Base-by-base conservation (phyloP, 768 basidiomycete species). In the Podaxis pistillaris region DNA sequence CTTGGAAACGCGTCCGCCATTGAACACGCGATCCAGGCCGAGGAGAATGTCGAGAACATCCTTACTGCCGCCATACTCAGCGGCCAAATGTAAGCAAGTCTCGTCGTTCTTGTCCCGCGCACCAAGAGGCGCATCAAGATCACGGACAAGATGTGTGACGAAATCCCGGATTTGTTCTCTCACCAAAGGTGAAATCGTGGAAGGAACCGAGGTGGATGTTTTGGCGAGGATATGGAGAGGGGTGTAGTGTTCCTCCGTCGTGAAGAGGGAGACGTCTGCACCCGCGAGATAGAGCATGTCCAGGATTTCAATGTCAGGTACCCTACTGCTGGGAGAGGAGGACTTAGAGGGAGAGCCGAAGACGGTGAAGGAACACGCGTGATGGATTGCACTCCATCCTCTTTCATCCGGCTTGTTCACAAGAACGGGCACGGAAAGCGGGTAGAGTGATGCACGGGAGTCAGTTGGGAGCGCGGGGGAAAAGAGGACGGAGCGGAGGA, bases 71-170 rank as follows among this genome's bases (percentile, higher is more conserved):
- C 90, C 91, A 66, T 85, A 83, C 68, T 91, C 89, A 12, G 91
- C 91, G 52, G 90, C 90, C 63, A 91, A 76, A 76, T 93, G 91
- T 54, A 93, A 79, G 76, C 89, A 91, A 2, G 91, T 92, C 69
- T 93, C 90, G 66, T 85, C 84, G 58, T 87, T 73, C 65, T 75
- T 82, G 72, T 92, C 89, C 51, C 79, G 75, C 19, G 90, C 88
- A 30, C 83, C 79, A 46, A 93, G 71, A 0, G 91, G 90, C 5
- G 88, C 86, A 33, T 83, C 84, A 33, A 92, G 83, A 69, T 90
- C 86, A 60, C 79, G 78, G 40, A 92, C 80, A 61, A 92, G 82
- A 72, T 92, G 90, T 65, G 83, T 72, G 70, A 84, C 76, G 71
- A 91, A 88, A 52, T 74, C 74, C 44, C 53, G 60, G 30, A 62